Evolutionary conservation across 140 eudicot genomes (phyloP).

Genomic region (Oenanthe javanica): DNA sequence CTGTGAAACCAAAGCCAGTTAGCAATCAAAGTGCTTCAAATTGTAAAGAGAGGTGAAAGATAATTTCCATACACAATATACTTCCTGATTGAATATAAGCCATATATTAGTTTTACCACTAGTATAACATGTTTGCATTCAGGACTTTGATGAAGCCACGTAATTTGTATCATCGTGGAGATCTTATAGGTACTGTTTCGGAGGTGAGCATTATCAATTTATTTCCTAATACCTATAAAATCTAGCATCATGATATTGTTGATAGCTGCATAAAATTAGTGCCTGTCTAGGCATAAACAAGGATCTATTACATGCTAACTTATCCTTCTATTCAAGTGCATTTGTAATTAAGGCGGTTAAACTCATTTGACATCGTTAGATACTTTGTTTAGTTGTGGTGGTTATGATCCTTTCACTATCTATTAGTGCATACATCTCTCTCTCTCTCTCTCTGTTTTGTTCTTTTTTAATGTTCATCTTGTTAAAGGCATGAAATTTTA

Average conservation of each 20-base stretch:
- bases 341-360: neutral
- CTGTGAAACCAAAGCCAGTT: slow-evolving; percentile 27
- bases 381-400: neutral
- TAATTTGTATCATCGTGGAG: slow-evolving; percentile 20
- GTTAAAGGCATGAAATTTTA: neutral
- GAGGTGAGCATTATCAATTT: slow-evolving; percentile 22
- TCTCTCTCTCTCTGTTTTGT: neutral
- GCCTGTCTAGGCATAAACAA: neutral
- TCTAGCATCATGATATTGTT: neutral
- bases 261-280: neutral
- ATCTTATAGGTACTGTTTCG: slow-evolving; percentile 10
- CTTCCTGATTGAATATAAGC: neutral
- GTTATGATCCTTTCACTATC: neutral
- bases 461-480: neutral
- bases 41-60: slow-evolving; percentile 28
- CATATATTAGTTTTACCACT: neutral
- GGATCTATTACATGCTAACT: neutral
- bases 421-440: too few relatives aligned
- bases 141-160: slow-evolving; percentile 23
- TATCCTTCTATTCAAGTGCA: neutral
- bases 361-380: neutral
- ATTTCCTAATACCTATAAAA: neutral
- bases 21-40: slow-evolving; percentile 16
- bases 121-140: neutral
- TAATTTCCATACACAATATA: neutral